Conservation (phyloP, 306 rosid genomes). For the Ziziphus jujuba region DNA sequence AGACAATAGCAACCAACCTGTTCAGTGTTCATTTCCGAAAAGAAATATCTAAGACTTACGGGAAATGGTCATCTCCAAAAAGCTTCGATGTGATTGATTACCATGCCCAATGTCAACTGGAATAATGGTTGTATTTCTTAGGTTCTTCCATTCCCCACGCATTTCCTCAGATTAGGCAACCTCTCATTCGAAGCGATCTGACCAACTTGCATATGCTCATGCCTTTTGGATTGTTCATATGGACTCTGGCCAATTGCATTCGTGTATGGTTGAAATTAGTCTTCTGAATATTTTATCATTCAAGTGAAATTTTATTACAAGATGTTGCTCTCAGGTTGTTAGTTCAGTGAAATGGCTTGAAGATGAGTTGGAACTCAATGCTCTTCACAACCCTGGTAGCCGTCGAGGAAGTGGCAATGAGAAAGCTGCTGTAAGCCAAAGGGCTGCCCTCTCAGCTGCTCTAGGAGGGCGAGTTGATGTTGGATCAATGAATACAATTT, state of each 20-base stretch:
- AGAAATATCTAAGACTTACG: no score
- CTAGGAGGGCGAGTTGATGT: constrained; percentile 93
- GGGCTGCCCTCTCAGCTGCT: constrained; percentile 96
- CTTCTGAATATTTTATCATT: not conserved
- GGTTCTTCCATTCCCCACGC: no score
- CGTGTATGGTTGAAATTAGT: not conserved
- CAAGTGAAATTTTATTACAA: constrained; percentile 5
- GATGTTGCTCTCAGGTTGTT: constrained; percentile 64
- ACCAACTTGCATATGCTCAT: not conserved
- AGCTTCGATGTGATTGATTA: no score
- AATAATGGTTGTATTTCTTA: no score
- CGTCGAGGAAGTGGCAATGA: constrained; percentile 87
- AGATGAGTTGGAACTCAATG: constrained; percentile 96
- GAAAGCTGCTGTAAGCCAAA: constrained; percentile 88
- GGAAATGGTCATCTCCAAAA: no score
- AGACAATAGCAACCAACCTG: not conserved
- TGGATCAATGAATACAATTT: constrained; percentile 82
- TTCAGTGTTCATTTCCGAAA: not conserved
- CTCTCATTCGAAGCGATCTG: not conserved
- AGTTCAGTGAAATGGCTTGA: constrained; percentile 99
- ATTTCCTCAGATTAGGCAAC: not conserved
- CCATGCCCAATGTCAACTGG: no score
- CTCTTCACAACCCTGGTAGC: constrained; percentile 95
- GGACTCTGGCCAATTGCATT: not conserved
- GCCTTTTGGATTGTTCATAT: constrained; percentile 2